These are phyloP conservation scores for Immersiella caudata DNA, from an alignment of 495 filamentous ascomycete species.

Conservation along the genomic window DNA sequence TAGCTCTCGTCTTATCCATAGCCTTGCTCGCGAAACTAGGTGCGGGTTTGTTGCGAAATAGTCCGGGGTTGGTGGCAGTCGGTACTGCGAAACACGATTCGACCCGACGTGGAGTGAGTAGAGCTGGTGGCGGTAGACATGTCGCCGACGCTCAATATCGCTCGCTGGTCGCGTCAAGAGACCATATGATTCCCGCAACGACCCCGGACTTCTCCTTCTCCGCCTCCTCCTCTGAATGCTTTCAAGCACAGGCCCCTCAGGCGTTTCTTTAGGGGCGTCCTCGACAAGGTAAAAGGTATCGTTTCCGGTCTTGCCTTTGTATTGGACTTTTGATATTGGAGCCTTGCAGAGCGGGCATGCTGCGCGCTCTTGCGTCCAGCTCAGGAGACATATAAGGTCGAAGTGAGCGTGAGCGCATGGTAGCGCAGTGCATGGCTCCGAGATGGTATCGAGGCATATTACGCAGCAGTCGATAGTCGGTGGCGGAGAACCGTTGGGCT, in stretches of 20 bases:
- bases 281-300: conserved; percentile 48
- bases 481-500: background rate
- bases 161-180: conserved; percentile 45
- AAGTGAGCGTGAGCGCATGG: conserved; percentile 82
- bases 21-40: conserved; percentile 78
- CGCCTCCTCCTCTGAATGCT: background rate
- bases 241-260: too few species aligned
- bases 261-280: conserved; percentile 17
- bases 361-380: conserved; percentile 75
- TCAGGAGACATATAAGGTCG: conserved; percentile 81
- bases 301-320: conserved; percentile 61
- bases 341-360: conserved; percentile 81
- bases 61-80: conserved; percentile 70
- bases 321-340: conserved; percentile 67
- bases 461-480: conserved; percentile 53
- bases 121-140: conserved; percentile 74
- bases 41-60: conserved; percentile 64
- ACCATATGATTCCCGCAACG: conserved; percentile 8
- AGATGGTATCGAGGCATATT: conserved; percentile 75
- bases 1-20: conserved; percentile 86
- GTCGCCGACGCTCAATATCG: conserved; percentile 67
- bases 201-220: background rate
- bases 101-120: conserved; percentile 80
- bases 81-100: conserved; percentile 76
- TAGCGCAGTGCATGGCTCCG: conserved; percentile 67